Conservation (phyloP, 192 early-diverging fungal species). For the Chytriomyces sp. region DNA sequence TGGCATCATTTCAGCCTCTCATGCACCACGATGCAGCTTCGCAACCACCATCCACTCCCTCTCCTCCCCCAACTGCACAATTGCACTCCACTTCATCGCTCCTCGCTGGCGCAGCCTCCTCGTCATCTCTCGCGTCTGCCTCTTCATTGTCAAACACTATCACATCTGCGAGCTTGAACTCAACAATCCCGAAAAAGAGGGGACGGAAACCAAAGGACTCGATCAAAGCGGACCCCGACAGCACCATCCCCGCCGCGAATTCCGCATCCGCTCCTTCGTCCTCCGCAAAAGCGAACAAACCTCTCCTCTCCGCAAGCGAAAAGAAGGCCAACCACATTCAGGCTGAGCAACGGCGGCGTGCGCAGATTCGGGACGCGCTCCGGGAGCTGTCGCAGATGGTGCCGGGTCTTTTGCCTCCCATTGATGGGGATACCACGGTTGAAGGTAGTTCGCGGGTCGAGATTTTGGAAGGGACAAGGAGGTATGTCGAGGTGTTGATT, state of each 20-base stretch:
- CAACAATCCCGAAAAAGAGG: neutral
- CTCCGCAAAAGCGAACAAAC: neutral
- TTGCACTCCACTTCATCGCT: neutral
- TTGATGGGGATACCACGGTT: slow-evolving; percentile 3
- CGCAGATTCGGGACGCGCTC: slow-evolving; percentile 14
- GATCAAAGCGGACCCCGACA: too few relatives aligned
- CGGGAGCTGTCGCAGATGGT: slow-evolving; percentile 5
- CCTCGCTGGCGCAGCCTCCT: neutral
- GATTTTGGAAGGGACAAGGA: slow-evolving; percentile 8
- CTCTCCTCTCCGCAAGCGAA: neutral
- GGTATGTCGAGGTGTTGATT: neutral
- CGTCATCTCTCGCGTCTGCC: neutral
- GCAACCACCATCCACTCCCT: neutral
- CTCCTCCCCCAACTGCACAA: neutral
- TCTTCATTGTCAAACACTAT: neutral
- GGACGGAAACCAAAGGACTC: slow-evolving; percentile 16
- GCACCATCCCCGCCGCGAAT: too few relatives aligned
- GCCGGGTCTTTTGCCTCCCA: slow-evolving; percentile 6
- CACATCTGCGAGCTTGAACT: neutral
- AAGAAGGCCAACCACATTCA: slow-evolving; percentile 24
- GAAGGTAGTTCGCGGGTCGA: slow-evolving; percentile 10
- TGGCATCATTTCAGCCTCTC: neutral
- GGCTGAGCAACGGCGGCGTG: slow-evolving; percentile 12
- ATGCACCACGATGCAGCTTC: too few relatives aligned
- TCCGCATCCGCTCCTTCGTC: neutral